Percentiles rank a stretch among this genome's conserved stretches.
Evolutionary conservation across 2,329 filamentous ascomycete genomes (phyloP).

Genomic region (Diaporthe sp.): DNA sequence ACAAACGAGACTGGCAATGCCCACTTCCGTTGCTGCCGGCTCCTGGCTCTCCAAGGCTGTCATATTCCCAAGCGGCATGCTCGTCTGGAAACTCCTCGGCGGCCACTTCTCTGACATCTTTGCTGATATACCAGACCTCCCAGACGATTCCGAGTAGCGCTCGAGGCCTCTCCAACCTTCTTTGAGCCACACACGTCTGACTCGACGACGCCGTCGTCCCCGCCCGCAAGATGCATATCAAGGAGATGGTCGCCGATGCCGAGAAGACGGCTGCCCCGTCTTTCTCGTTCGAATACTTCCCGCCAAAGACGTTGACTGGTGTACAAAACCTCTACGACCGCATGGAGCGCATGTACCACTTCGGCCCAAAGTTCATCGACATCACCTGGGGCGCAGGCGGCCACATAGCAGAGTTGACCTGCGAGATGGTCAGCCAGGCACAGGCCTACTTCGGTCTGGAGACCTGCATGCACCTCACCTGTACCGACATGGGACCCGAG

Average conservation of each 20-base stretch:
- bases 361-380: constrained; percentile 96
- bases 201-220: constrained; percentile 5
- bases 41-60: background rate
- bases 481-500: constrained; percentile 95
- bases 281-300: constrained; percentile 99
- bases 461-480: constrained; percentile 99
- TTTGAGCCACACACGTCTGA: background rate
- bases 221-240: constrained; percentile 85
- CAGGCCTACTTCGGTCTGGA: constrained; percentile 96
- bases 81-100: constrained; percentile 3
- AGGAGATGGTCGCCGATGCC: constrained; percentile 86
- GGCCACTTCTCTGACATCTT: constrained; percentile 5
- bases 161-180: background rate
- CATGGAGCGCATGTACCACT: constrained; percentile 98
- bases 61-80: background rate
- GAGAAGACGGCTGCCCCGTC: constrained; percentile 83
- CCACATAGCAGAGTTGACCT: constrained; percentile 88
- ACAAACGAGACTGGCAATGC: background rate
- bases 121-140: constrained; percentile 19
- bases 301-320: constrained; percentile 95
- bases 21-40: background rate
- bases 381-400: constrained; percentile 98
- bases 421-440: constrained; percentile 96
- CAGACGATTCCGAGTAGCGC: background rate
- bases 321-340: constrained; percentile 99